Evolutionary conservation across 2,329 filamentous ascomycete genomes (phyloP).

Genomic region (Pseudopyricularia cyperi): DNA sequence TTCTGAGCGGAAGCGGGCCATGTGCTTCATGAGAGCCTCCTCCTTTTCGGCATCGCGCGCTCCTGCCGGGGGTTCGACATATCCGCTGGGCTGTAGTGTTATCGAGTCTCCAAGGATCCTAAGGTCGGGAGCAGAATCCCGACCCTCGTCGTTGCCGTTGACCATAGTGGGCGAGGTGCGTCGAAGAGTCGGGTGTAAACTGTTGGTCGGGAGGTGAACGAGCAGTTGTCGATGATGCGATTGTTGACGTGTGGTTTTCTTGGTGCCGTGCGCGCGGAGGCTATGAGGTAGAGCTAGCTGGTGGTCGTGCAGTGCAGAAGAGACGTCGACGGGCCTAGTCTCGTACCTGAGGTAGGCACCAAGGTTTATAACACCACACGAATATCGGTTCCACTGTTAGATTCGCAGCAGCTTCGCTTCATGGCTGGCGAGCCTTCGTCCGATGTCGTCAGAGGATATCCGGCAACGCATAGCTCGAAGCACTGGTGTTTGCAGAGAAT

Average conservation of each 20-base stretch:
- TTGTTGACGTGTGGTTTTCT: background rate
- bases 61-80: constrained; percentile 30
- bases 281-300: too few species aligned
- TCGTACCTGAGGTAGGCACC: background rate
- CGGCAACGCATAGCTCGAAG: background rate
- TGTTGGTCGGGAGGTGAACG: background rate
- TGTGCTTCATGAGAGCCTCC: constrained; percentile 63
- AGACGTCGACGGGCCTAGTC: too few species aligned
- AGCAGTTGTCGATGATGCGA: too few species aligned
- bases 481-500: background rate
- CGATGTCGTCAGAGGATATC: background rate
- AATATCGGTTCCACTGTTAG: background rate
- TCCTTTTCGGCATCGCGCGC: constrained; percentile 43
- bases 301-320: too few species aligned
- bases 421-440: background rate
- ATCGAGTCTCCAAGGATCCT: constrained; percentile 64
- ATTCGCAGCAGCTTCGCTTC: background rate
- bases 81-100: constrained; percentile 59
- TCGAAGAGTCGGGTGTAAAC: background rate
- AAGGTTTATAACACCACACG: background rate
- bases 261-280: too few species aligned
- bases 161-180: background rate
- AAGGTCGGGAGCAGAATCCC: constrained; percentile 55
- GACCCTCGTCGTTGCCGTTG: constrained; percentile 23
- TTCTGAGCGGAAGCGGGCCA: constrained; percentile 70